Evolutionary conservation across 768 basidiomycete genomes (phyloP).

Genomic region (Suillus fuscotomentosus): DNA sequence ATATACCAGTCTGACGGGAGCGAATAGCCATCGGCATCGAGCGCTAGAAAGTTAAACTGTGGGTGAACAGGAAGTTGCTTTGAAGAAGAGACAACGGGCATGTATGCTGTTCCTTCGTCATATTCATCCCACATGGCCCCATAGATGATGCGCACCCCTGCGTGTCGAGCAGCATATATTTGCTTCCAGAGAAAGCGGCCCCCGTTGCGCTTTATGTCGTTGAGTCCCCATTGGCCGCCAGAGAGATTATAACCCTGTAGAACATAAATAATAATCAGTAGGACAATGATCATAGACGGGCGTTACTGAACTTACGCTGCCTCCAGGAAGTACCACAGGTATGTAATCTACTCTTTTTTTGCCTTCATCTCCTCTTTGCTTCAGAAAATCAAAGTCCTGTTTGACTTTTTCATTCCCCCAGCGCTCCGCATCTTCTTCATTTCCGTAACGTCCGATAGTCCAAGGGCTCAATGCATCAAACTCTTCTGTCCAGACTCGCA

Average conservation of each 20-base stretch:
- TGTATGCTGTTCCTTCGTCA: slow-evolving; percentile 81
- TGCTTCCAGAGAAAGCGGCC: slow-evolving; percentile 82
- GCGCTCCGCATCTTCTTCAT: slow-evolving; percentile 57
- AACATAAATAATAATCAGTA: slow-evolving; percentile 8
- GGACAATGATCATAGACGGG: not conserved
- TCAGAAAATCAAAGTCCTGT: slow-evolving; percentile 61
- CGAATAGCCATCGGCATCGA: slow-evolving; percentile 78
- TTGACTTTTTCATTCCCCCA: slow-evolving; percentile 65
- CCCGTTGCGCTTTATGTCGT: slow-evolving; percentile 68
- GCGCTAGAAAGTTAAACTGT: slow-evolving; percentile 59
- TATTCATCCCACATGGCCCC: slow-evolving; percentile 93
- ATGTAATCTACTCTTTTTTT: slow-evolving; percentile 70
- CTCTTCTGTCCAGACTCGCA: slow-evolving; percentile 70
- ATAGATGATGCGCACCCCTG: slow-evolving; percentile 66
- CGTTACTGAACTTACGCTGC: slow-evolving; percentile 55
- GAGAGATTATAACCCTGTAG: slow-evolving; percentile 69
- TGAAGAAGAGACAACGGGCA: slow-evolving; percentile 66
- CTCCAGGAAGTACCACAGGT: slow-evolving; percentile 81
- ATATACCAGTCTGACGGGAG: slow-evolving; percentile 86
- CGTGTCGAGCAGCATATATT: slow-evolving; percentile 62
- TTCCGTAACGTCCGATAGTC: slow-evolving; percentile 72
- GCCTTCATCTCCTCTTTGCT: slow-evolving; percentile 42
- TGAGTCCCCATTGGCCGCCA: slow-evolving; percentile 68
- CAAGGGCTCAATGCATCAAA: slow-evolving; percentile 83
- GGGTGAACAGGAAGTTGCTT: slow-evolving; percentile 60